These are phyloP conservation scores for Hypoxylon rubiginosum DNA, from an alignment of 2,329 filamentous ascomycete species.

Conservation along the genomic window DNA sequence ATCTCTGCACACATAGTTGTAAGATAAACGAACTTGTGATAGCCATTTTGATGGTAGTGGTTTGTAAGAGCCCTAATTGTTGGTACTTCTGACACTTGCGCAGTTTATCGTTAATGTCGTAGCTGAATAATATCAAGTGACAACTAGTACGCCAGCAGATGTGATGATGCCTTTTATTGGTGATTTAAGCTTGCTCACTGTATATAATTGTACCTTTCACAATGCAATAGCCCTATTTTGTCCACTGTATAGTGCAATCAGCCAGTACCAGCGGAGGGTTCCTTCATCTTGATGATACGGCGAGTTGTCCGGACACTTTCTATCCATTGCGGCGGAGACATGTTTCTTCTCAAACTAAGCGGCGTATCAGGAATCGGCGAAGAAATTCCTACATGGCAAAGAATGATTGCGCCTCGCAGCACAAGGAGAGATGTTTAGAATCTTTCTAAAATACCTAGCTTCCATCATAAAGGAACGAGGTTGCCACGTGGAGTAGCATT, in stretches of 20 bases:
- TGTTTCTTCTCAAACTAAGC: neutral
- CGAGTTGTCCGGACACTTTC: neutral
- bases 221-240: neutral
- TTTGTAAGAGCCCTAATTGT: neutral
- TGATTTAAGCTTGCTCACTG: neutral
- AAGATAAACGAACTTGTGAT: neutral
- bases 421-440: neutral
- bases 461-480: too few relatives aligned
- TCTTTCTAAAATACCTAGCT: neutral
- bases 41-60: slow-evolving; percentile 2
- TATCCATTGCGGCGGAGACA: neutral
- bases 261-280: neutral
- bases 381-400: neutral
- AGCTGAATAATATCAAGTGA: neutral
- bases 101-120: neutral
- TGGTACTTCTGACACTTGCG: neutral
- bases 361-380: neutral
- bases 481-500: too few relatives aligned
- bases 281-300: neutral
- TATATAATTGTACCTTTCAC: neutral
- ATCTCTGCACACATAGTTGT: neutral
- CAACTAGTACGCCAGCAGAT: neutral
- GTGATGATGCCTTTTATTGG: neutral
- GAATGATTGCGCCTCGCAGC: neutral
- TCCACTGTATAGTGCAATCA: too few relatives aligned